A percentile compares a stretch with the other conserved stretches of the same genome.
These are phyloP conservation scores for Crithidia mellificae DNA, from an alignment of 208 protist species.

Conservation along the genomic window DNA sequence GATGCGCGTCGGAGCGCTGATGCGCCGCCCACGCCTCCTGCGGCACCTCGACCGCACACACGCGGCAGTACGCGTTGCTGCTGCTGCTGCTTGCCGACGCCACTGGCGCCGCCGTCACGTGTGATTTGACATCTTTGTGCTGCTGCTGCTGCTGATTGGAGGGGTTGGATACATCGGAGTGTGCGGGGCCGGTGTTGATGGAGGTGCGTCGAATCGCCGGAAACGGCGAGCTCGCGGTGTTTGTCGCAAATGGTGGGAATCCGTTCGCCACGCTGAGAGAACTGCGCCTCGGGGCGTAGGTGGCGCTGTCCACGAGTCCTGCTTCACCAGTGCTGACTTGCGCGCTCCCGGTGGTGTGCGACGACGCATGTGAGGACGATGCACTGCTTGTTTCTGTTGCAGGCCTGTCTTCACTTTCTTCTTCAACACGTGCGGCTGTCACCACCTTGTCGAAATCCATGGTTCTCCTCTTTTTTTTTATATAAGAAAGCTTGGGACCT, in stretches of 20 bases:
- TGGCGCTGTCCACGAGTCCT: neutral
- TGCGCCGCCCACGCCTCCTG: slow-evolving; percentile 23
- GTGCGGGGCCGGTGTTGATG: neutral
- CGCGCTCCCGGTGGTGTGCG: neutral
- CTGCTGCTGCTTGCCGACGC: too few species aligned
- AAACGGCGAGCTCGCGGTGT: neutral
- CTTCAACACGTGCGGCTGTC: too few species aligned
- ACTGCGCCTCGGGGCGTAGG: slow-evolving; percentile 11
- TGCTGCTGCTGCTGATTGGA: neutral
- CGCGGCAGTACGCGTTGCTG: slow-evolving; percentile 6
- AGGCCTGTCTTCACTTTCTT: too few species aligned
- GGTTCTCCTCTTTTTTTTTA: too few species aligned
- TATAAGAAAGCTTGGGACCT: too few species aligned
- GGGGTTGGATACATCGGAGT: neutral
- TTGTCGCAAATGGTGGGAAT: slow-evolving; percentile 1
- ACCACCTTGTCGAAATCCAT: too few species aligned
- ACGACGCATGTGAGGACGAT: neutral
- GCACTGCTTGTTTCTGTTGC: too few species aligned
- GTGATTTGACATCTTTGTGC: too few species aligned
- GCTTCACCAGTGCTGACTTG: neutral
- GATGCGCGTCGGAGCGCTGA: slow-evolving; percentile 24
- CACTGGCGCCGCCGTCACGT: too few species aligned
- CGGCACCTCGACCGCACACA: neutral
- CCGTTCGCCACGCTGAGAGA: neutral
- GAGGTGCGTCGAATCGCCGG: neutral